A percentile compares a stretch with the other conserved stretches of the same genome.
Evolutionary conservation across 2,329 filamentous ascomycete genomes (phyloP).

Genomic region (Exophiala viscosa): DNA sequence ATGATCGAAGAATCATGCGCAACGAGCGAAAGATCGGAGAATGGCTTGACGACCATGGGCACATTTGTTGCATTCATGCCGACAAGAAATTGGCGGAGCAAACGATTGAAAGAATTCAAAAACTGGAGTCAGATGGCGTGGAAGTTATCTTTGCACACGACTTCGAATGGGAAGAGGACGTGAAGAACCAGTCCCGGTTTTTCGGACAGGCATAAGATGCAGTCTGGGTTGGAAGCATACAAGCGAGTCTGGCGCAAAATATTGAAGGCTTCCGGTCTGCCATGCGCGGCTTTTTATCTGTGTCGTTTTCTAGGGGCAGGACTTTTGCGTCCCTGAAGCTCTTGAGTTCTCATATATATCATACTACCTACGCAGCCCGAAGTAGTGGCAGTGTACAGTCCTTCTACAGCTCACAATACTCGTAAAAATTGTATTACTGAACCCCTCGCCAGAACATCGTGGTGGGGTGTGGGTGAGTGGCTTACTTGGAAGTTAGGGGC

Average conservation of each 20-base stretch:
- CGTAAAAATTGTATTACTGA: too few species aligned
- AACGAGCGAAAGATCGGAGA: slow-evolving; percentile 31
- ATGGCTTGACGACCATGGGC: slow-evolving; percentile 29
- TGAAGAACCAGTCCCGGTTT: slow-evolving; percentile 16
- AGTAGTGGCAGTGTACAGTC: background rate
- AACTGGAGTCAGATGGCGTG: slow-evolving; percentile 24
- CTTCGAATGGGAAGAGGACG: slow-evolving; percentile 30
- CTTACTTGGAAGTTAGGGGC: background rate
- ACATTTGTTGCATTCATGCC: slow-evolving; percentile 32
- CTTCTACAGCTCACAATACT: too few species aligned
- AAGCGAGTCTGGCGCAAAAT: too few species aligned
- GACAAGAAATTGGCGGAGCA: slow-evolving; percentile 28
- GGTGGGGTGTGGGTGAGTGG: background rate
- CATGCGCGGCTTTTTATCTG: too few species aligned
- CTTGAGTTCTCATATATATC: too few species aligned
- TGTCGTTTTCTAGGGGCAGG: too few species aligned
- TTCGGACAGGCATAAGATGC: slow-evolving; percentile 13
- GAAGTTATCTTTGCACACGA: slow-evolving; percentile 34
- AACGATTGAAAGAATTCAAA: slow-evolving; percentile 28
- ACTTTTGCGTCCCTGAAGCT: background rate
- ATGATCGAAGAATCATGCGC: slow-evolving; percentile 32
- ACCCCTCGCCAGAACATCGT: too few species aligned
- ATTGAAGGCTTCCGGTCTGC: too few species aligned
- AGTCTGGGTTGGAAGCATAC: background rate
- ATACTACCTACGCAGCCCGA: too few species aligned